A percentile compares a stretch with the other conserved stretches of the same genome.
Conservation (phyloP, 1,139 yeast genomes). For the Blastobotrys persicus region DNA sequence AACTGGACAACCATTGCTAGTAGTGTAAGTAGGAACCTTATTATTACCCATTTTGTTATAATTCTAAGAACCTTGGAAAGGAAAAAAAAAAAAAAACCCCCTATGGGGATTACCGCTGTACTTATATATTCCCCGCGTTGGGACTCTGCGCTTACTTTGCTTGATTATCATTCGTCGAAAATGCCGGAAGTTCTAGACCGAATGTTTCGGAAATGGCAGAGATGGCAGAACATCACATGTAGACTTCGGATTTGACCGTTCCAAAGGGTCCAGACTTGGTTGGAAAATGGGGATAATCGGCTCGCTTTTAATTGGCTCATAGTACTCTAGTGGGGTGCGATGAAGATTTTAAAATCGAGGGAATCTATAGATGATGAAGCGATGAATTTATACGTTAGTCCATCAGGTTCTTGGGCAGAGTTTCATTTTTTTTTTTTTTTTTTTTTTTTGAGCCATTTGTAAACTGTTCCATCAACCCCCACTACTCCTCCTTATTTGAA, state of each 20-base stretch:
- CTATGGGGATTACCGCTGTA: neutral
- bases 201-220: neutral
- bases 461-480: too few species aligned
- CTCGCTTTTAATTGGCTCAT: neutral
- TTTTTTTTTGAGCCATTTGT: too few species aligned
- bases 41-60: neutral
- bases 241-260: neutral
- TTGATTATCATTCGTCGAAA: neutral
- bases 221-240: neutral
- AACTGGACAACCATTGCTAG: slow-evolving; percentile 72
- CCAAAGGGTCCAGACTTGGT: neutral
- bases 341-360: too few species aligned
- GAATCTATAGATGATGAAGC: too few species aligned
- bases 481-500: too few species aligned
- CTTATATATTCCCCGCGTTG: neutral
- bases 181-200: neutral
- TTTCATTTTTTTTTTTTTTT: too few species aligned
- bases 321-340: too few species aligned
- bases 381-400: too few species aligned
- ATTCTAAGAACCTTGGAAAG: neutral
- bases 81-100: neutral
- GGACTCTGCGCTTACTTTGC: neutral
- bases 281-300: neutral
- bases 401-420: too few species aligned
- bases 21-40: slow-evolving; percentile 46